These are phyloP conservation scores for Platanthera guangdongensis DNA, from an alignment of 106 monocot species.

Conservation along the genomic window DNA sequence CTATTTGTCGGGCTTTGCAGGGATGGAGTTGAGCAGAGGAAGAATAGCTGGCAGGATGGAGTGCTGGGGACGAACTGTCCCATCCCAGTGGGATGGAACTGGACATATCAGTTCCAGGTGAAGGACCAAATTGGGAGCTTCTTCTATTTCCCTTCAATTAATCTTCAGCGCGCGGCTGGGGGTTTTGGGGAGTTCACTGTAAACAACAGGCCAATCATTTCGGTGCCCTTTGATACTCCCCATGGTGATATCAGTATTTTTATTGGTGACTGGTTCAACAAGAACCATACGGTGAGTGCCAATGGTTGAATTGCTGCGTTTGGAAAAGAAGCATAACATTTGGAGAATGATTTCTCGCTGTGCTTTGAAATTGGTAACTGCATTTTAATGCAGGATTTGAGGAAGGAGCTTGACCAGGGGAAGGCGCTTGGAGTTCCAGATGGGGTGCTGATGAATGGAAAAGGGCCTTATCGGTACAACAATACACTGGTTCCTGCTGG, in stretches of 20 bases:
- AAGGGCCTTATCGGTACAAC: constrained; percentile 57
- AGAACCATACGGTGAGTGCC: constrained; percentile 49
- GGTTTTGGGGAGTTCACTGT: constrained; percentile 83
- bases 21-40: constrained; percentile 78
- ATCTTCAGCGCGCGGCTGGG: constrained; percentile 71
- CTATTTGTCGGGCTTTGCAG: constrained; percentile 16
- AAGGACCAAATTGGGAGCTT: constrained; percentile 99
- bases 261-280: constrained; percentile 92
- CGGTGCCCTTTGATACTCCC: constrained; percentile 62
- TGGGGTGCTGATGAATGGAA: constrained; percentile 69
- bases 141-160: constrained; percentile 71
- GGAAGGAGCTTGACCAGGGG: constrained; percentile 53
- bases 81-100: constrained; percentile 90
- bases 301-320: neutral
- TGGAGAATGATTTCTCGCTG: neutral
- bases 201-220: constrained; percentile 60
- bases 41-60: constrained; percentile 90
- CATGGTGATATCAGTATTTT: constrained; percentile 78
- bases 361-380: neutral
- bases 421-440: constrained; percentile 50
- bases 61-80: constrained; percentile 95
- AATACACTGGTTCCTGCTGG: constrained; percentile 35
- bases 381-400: constrained; percentile 28
- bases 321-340: neutral
- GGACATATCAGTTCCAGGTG: constrained; percentile 92